Conservation (phyloP, 2,329 filamentous ascomycete genomes). For the Pseudogymnoascus sp. region DNA sequence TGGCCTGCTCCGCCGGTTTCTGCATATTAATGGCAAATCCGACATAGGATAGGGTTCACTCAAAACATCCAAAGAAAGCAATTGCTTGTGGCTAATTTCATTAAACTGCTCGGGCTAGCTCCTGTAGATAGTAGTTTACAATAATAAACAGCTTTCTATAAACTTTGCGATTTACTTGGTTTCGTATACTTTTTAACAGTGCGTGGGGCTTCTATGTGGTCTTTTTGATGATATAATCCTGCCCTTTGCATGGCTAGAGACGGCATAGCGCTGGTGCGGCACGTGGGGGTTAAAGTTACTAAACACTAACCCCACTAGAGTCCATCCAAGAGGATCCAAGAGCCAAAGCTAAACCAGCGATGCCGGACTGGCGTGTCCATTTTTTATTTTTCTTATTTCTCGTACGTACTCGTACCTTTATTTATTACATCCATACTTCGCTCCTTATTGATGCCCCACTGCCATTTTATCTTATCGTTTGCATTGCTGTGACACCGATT, state of each 20-base stretch:
- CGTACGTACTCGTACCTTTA: conserved; percentile 5
- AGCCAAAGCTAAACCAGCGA: neutral
- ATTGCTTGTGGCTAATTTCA: neutral
- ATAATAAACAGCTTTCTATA: neutral
- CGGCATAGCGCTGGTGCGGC: neutral
- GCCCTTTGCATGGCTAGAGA: neutral
- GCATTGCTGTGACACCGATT: neutral
- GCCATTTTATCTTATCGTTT: conserved; percentile 5
- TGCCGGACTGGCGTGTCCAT: neutral
- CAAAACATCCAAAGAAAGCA: neutral
- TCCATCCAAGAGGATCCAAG: neutral
- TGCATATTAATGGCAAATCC: conserved; percentile 3
- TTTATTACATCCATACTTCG: neutral
- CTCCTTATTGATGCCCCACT: conserved; percentile 4
- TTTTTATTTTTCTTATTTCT: conserved; percentile 1
- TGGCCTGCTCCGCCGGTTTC: conserved; percentile 5
- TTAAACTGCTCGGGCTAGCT: conserved; percentile 6
- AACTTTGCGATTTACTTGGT: neutral
- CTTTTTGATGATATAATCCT: neutral
- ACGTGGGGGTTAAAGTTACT: neutral
- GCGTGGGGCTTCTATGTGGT: neutral
- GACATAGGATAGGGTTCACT: conserved; percentile 2
- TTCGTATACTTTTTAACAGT: neutral
- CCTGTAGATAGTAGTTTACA: conserved; percentile 1
- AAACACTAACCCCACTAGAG: neutral